phyloP scores from a whole-genome alignment of 2,329 filamentous ascomycete species.

The Venturia carpophila region DNA sequence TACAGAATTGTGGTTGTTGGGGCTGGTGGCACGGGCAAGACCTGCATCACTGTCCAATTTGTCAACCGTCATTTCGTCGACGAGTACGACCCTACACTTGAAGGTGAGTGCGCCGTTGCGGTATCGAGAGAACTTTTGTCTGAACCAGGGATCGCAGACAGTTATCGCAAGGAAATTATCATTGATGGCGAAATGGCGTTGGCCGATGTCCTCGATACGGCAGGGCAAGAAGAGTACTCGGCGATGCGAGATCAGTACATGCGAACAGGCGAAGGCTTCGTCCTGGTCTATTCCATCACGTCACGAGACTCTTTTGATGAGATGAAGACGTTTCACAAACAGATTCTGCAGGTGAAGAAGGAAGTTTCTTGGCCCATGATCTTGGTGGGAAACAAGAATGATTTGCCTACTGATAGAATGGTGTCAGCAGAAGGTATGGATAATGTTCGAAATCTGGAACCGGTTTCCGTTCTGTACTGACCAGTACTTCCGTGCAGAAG shows the following conservation, averaged over 20 bases:
- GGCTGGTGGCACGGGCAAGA: slow-evolving; percentile 97
- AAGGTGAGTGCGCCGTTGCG: slow-evolving; percentile 55
- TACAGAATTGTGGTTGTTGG: slow-evolving; percentile 76
- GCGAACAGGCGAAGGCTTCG: slow-evolving; percentile 94
- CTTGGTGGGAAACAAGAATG: slow-evolving; percentile 97
- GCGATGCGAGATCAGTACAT: slow-evolving; percentile 99
- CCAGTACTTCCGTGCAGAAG: slow-evolving; percentile 53
- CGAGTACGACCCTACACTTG: slow-evolving; percentile 97
- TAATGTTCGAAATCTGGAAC: slow-evolving; percentile 18
- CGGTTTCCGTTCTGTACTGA: neutral
- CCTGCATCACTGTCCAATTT: slow-evolving; percentile 89
- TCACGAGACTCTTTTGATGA: slow-evolving; percentile 96
- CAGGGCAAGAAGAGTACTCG: slow-evolving; percentile 97
- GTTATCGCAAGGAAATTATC: slow-evolving; percentile 98
- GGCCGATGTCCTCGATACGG: slow-evolving; percentile 95
- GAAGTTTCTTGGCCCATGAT: slow-evolving; percentile 99
- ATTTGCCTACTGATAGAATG: slow-evolving; percentile 85
- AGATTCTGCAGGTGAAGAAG: slow-evolving; percentile 96
- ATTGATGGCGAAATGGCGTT: slow-evolving; percentile 97
- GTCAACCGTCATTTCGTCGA: slow-evolving; percentile 87
- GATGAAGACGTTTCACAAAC: slow-evolving; percentile 97
- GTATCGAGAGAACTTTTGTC: neutral
- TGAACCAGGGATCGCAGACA: slow-evolving; percentile 53
- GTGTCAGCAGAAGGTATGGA: slow-evolving; percentile 81
- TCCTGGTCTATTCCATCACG: slow-evolving; percentile 96